These are phyloP conservation scores for Helichrysum umbraculigerum DNA, from an alignment of 129 eudicot genomes.

Conservation along the genomic window DNA sequence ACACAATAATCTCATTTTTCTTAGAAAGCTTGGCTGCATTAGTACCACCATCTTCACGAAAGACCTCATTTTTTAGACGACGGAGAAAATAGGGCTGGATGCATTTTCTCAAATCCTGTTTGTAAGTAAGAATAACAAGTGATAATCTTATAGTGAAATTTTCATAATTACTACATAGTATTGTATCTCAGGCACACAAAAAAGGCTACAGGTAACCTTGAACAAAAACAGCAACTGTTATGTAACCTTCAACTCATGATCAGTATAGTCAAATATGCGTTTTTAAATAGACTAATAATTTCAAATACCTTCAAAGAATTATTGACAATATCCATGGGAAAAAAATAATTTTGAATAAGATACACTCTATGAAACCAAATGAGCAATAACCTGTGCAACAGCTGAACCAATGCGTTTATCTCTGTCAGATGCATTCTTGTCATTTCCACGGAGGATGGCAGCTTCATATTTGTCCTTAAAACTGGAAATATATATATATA, in stretches of 20 bases:
- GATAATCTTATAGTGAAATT: neutral
- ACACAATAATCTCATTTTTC: constrained; percentile 86
- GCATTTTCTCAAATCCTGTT: constrained; percentile 82
- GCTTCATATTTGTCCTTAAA: constrained; percentile 74
- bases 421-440: constrained; percentile 87
- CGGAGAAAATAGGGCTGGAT: constrained; percentile 95
- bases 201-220: neutral
- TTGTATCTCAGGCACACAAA: neutral
- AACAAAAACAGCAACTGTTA: constrained; percentile 9
- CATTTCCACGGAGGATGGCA: constrained; percentile 83
- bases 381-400: constrained; percentile 77
- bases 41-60: constrained; percentile 51
- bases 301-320: neutral
- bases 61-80: constrained; percentile 82
- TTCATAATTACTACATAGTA: neutral
- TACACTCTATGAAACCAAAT: neutral
- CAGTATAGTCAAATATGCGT: neutral
- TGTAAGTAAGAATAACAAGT: constrained; percentile 5
- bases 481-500: constrained; percentile 33
- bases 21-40: constrained; percentile 70
- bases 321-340: neutral
- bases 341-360: neutral
- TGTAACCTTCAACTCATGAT: neutral
- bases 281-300: neutral
- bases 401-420: constrained; percentile 90